Base-by-base conservation (phyloP, 371 early-diverging fungal species). In the Blastocladiella emersonii region DNA sequence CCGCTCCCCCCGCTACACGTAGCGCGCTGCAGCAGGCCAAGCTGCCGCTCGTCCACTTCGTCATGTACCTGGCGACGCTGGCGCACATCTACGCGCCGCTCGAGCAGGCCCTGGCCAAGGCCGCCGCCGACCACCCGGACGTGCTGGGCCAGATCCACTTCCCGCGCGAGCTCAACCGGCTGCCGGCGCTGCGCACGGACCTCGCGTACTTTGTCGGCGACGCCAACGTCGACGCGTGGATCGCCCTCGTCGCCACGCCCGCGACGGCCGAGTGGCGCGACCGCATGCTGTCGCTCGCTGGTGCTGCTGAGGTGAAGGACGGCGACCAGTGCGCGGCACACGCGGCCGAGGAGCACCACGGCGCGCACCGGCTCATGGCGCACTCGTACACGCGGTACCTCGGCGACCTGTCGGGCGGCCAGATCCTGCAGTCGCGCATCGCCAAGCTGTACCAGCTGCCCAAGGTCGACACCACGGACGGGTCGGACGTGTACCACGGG, bases 371-470 rank as follows among this genome's bases (percentile, higher is more conserved):
- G 10, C 62, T 84, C 48, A 72, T 82, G 32, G 81, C 84, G 44
- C 80, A 82, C 63, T 71, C 78, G 57, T 84, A 84, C 57, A 72
- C 79, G 32, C 79, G 84, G 34, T 84, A 84, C 66, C 65, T 84
- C 1, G 84, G 84, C 59, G 84, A 84, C 64, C 70, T 84, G 57
- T 78, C 79, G 23, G 80, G 82, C 63, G 84, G 84, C 53, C 84
- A 82, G 61, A 79, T 82, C 48, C 57, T 84, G 57, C 71, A 78
- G 59, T 79, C 78, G 63, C 69, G 78, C 41, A 66, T 82, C 21
- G 78, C 80, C 65, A 81, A 80, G 65, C 67, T 70, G 44, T 72
- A 80, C n/a, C 66, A 68, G 23, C 43, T 70, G 34, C 56, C 74
- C 19, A 63, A 71, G 34, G 61, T 65, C 10, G 75, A 76, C 64